Conservation (phyloP, 2,329 filamentous ascomycete genomes). For the Penicillium expansum region DNA sequence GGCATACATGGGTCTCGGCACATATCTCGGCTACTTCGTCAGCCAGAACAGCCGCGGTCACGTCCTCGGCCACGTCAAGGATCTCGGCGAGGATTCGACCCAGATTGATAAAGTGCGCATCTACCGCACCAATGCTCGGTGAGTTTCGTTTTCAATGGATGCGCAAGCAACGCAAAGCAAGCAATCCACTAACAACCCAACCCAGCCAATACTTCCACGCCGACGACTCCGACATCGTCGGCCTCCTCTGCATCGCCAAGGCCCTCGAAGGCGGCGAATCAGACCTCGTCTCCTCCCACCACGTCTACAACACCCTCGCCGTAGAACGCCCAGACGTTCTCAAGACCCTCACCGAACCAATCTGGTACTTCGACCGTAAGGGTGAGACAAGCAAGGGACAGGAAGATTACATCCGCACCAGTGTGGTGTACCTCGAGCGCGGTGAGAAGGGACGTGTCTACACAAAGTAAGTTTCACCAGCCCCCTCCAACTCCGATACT, state of each 20-base stretch:
- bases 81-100: constrained; percentile 74
- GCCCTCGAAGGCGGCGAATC: constrained; percentile 80
- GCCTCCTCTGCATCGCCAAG: constrained; percentile 74
- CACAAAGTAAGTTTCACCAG: constrained; percentile 56
- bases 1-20: constrained; percentile 86
- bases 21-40: constrained; percentile 83
- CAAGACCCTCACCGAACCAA: constrained; percentile 68
- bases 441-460: constrained; percentile 66
- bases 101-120: constrained; percentile 86
- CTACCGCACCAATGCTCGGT: constrained; percentile 78
- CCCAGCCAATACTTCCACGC: constrained; percentile 76
- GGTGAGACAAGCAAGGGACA: constrained; percentile 74
- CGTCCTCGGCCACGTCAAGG: constrained; percentile 85
- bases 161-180: neutral
- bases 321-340: constrained; percentile 73
- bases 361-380: constrained; percentile 93
- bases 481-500: neutral
- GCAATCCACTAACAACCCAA: neutral
- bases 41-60: constrained; percentile 82
- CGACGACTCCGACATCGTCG: constrained; percentile 79
- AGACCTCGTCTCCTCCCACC: constrained; percentile 74
- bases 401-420: constrained; percentile 69
- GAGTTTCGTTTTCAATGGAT: constrained; percentile 10
- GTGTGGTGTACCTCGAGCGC: constrained; percentile 74
- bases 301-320: constrained; percentile 79